A percentile compares a stretch with the other conserved stretches of the same genome.
Evolutionary conservation across 2,329 filamentous ascomycete genomes (phyloP).

Genomic region (Fusarium sp.): DNA sequence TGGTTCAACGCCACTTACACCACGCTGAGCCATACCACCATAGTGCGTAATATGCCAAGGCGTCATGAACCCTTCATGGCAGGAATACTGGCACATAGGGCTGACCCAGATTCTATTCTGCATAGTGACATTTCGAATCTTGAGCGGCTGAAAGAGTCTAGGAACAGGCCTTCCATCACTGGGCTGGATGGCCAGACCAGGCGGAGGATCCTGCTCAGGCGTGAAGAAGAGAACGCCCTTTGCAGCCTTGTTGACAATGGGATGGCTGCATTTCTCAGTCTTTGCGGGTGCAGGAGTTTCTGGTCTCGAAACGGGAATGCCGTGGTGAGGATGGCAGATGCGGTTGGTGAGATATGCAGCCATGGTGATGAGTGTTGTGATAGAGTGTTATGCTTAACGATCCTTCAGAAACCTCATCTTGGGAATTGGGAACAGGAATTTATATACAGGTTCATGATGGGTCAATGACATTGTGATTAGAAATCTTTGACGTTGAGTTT

Average conservation of each 20-base stretch:
- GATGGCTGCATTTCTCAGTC: slow-evolving; percentile 31
- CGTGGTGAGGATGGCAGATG: slow-evolving; percentile 42
- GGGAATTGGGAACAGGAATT: background rate
- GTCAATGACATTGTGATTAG: slow-evolving; percentile 31
- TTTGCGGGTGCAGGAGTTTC: slow-evolving; percentile 37
- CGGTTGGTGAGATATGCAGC: slow-evolving; percentile 43
- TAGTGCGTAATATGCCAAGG: slow-evolving; percentile 79
- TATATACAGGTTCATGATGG: slow-evolving; percentile 8
- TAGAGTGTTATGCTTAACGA: background rate
- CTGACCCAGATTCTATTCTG: slow-evolving; percentile 59
- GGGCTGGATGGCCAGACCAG: slow-evolving; percentile 54
- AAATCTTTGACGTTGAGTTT: background rate
- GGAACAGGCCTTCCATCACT: slow-evolving; percentile 61
- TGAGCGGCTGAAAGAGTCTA: slow-evolving; percentile 60
- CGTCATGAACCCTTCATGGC: slow-evolving; percentile 67
- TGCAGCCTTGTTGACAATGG: slow-evolving; percentile 41
- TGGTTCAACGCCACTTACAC: slow-evolving; percentile 51
- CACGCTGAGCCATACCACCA: slow-evolving; percentile 76
- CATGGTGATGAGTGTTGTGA: slow-evolving; percentile 26
- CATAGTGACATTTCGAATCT: slow-evolving; percentile 56
- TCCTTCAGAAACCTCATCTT: background rate
- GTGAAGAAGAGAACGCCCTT: slow-evolving; percentile 58
- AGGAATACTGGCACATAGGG: slow-evolving; percentile 60
- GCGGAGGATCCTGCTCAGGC: slow-evolving; percentile 55
- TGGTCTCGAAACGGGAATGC: slow-evolving; percentile 39